Conservation (phyloP, 2,329 filamentous ascomycete genomes). For the Taxawa tesnikishii region DNA sequence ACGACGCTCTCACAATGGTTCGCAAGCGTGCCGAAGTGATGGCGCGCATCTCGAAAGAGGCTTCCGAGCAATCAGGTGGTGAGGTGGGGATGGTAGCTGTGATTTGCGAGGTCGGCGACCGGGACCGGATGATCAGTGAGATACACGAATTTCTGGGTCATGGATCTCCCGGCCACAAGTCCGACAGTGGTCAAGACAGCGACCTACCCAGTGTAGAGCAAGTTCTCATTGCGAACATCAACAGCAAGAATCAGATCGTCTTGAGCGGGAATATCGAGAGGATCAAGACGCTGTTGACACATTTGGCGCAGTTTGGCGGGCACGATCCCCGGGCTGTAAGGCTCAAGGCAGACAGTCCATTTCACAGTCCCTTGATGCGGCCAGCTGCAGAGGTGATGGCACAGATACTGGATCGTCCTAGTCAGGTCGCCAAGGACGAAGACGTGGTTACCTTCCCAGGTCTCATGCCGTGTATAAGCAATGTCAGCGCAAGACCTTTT, state of each 20-base stretch:
- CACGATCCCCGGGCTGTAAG: slow-evolving; percentile 83
- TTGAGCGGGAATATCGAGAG: slow-evolving; percentile 74
- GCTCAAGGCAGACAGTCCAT: slow-evolving; percentile 77
- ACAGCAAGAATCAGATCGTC: slow-evolving; percentile 93
- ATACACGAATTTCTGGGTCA: slow-evolving; percentile 71
- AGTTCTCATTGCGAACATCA: slow-evolving; percentile 85
- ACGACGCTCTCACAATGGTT: slow-evolving; percentile 67
- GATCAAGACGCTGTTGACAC: slow-evolving; percentile 70
- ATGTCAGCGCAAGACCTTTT: slow-evolving; percentile 74
- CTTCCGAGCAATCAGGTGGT: slow-evolving; percentile 55
- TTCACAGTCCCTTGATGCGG: slow-evolving; percentile 85
- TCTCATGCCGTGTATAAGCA: slow-evolving; percentile 66
- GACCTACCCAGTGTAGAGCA: slow-evolving; percentile 68
- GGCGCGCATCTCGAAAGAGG: slow-evolving; percentile 60
- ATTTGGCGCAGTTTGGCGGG: slow-evolving; percentile 78
- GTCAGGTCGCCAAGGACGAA: slow-evolving; percentile 40
- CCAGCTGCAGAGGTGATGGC: slow-evolving; percentile 68
- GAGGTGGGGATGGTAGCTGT: slow-evolving; percentile 92
- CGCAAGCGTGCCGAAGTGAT: slow-evolving; percentile 70
- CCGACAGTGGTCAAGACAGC: slow-evolving; percentile 46
- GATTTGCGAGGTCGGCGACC: slow-evolving; percentile 71
- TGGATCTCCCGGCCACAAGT: slow-evolving; percentile 47
- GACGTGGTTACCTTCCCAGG: slow-evolving; percentile 68
- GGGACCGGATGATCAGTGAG: slow-evolving; percentile 55
- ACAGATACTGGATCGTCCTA: slow-evolving; percentile 44